Conservation (phyloP, 257 asterid genomes). For the Solanum chiquidenum region DNA sequence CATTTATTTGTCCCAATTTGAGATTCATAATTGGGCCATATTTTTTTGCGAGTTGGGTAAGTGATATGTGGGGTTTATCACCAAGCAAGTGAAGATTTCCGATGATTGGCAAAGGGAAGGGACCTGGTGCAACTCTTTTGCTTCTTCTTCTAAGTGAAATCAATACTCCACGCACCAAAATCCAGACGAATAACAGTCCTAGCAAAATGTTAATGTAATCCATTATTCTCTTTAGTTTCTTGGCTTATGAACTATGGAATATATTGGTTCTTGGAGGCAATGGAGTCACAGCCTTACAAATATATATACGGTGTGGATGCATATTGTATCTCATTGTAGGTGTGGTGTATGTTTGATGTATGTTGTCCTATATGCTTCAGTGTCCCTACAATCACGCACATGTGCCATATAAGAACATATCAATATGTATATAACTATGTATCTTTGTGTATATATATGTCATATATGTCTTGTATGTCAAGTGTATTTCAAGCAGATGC, state of each 20-base stretch:
- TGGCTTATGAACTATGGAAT: not conserved
- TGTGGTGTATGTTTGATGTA: too few relatives aligned
- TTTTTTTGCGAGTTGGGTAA: constrained; percentile 38
- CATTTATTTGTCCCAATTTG: constrained; percentile 46
- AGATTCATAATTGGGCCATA: constrained; percentile 67
- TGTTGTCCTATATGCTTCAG: too few relatives aligned
- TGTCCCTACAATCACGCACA: too few relatives aligned
- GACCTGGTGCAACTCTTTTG: constrained; percentile 18
- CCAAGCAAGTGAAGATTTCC: constrained; percentile 73
- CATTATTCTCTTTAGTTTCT: not conserved
- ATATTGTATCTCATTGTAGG: too few relatives aligned
- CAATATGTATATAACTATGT: too few relatives aligned
- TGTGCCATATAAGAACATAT: too few relatives aligned
- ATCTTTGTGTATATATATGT: too few relatives aligned
- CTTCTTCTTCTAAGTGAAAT: not conserved
- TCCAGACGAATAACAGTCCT: constrained; percentile 25
- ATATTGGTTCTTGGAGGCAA: not conserved
- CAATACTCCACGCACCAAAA: not conserved
- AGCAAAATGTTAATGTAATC: constrained; percentile 12
- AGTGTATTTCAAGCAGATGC: too few relatives aligned
- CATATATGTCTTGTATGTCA: too few relatives aligned
- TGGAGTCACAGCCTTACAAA: not conserved
- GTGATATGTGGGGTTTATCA: constrained; percentile 58
- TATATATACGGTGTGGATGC: not conserved
- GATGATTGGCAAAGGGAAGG: constrained; percentile 55